Evolutionary conservation across 768 basidiomycete species (phyloP).

Genomic region (Kwoniella europaea): DNA sequence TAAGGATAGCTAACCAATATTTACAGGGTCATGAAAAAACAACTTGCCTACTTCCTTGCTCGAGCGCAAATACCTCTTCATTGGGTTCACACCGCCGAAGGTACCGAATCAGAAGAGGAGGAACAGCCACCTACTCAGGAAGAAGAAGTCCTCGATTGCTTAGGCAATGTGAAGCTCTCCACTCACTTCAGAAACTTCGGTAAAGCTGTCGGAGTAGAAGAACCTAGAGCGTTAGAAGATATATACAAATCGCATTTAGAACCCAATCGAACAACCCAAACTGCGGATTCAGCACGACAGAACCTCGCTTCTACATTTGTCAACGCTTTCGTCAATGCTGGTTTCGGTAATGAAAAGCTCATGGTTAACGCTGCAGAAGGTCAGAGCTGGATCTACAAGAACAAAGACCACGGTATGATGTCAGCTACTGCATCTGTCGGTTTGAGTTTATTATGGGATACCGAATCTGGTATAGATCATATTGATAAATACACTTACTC

Average conservation of each 20-base stretch:
- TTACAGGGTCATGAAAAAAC: conserved; percentile 82
- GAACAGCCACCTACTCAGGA: conserved; percentile 69
- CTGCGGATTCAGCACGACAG: conserved; percentile 88
- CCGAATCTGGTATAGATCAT: conserved; percentile 87
- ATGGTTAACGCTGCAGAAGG: conserved; percentile 97
- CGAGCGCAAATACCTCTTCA: conserved; percentile 88
- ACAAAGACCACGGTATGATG: conserved; percentile 99
- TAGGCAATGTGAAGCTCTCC: conserved; percentile 84
- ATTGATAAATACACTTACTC: conserved; percentile 98
- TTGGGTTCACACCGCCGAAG: conserved; percentile 73
- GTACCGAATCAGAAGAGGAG: conserved; percentile 64
- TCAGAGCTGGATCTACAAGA: conserved; percentile 99
- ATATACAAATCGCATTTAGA: conserved; percentile 97
- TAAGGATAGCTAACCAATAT: too few relatives aligned
- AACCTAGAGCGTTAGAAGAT: conserved; percentile 90
- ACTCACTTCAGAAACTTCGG: conserved; percentile 86
- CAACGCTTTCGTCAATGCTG: conserved; percentile 98
- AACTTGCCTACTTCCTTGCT: conserved; percentile 90
- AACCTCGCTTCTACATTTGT: conserved; percentile 97
- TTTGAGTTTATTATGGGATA: conserved; percentile 92
- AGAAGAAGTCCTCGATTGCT: conserved; percentile 80
- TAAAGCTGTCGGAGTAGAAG: conserved; percentile 86
- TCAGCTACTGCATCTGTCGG: conserved; percentile 94
- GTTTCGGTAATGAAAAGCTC: conserved; percentile 97
- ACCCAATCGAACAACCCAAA: conserved; percentile 77